Conservation (phyloP, 2,329 filamentous ascomycete genomes). For the Diaporthe helianthi region DNA sequence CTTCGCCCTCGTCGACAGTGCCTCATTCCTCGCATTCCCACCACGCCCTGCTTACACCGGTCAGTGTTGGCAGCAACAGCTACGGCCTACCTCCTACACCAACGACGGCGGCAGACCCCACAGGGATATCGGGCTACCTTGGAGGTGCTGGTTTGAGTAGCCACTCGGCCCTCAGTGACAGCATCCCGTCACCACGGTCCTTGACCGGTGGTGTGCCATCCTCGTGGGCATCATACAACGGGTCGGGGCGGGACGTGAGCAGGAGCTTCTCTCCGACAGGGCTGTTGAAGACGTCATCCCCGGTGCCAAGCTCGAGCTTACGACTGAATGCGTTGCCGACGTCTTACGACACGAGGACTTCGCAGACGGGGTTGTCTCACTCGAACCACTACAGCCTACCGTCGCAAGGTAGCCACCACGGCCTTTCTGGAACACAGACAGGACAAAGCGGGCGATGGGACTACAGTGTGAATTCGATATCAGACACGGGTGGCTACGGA, state of each 20-base stretch:
- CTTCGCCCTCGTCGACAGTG: slow-evolving; percentile 41
- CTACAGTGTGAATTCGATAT: slow-evolving; percentile 36
- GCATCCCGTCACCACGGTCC: slow-evolving; percentile 33
- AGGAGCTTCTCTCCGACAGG: slow-evolving; percentile 32
- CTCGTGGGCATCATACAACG: slow-evolving; percentile 30
- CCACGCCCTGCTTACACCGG: slow-evolving; percentile 50
- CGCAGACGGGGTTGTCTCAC: slow-evolving; percentile 23
- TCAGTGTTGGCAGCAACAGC: slow-evolving; percentile 48
- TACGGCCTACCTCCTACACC: slow-evolving; percentile 57
- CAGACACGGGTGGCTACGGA: slow-evolving; percentile 33
- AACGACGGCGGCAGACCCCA: slow-evolving; percentile 46
- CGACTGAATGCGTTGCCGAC: slow-evolving; percentile 33
- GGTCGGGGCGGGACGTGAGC: slow-evolving; percentile 28
- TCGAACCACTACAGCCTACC: slow-evolving; percentile 32
- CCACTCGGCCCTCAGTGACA: slow-evolving; percentile 51
- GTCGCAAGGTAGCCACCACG: slow-evolving; percentile 31
- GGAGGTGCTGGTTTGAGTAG: slow-evolving; percentile 48
- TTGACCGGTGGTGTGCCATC: slow-evolving; percentile 33
- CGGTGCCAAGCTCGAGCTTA: slow-evolving; percentile 28
- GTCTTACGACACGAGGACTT: slow-evolving; percentile 31
- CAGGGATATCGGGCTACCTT: slow-evolving; percentile 48
- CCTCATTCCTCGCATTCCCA: slow-evolving; percentile 35
- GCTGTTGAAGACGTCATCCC: slow-evolving; percentile 32
- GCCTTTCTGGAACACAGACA: slow-evolving; percentile 23
- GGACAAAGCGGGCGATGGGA: slow-evolving; percentile 33